Base-by-base conservation (phyloP, 768 basidiomycete genomes). In the Albatrellus ellisii region DNA sequence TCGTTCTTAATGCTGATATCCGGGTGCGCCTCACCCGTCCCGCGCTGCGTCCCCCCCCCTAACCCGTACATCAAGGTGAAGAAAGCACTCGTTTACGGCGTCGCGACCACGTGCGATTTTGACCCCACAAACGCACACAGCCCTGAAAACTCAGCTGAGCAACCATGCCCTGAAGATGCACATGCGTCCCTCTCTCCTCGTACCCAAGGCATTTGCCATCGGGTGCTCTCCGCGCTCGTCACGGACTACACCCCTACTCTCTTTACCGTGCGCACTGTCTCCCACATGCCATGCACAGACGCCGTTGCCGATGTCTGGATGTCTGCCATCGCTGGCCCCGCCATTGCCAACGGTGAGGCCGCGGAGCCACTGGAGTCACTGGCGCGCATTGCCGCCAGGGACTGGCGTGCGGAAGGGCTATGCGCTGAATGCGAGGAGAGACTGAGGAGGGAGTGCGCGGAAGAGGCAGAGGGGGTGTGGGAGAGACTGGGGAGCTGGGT, bases 261-360 rank as follows among this genome's bases (percentile, higher is more conserved):
- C 0, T 86, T 86, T 56, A 82, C 82, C 1, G 71, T 79, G 21
- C 69, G 77, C 4, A 66, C 74, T 5, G 75, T 77, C n/a, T 60
- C 64, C 1, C 84, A 85, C 53, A 83, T 83, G 79, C 60, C 60
- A 4, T 86, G 84, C 58, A 84, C 81, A 3, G 74, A 83, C 54
- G 60, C 72, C 0, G 67, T 86, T 42, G 84, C 82, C 1, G 78
- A 78, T 39, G 64, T 60, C 39, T 86, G 83, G 84, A 79, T 83
- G 70, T 46, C 65, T 18, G 62, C 73, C 28, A 79, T 86, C n/a
- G 77, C 80, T 28, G 63, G 72, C 38, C 77, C 77, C 9, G 79
- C 79, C 0, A 63, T 86, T 18, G 68, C 65, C 14, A 62, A 66
- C 42, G 70, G 71, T 43, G 77, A 79, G 6, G 72, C 83, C 22